These are phyloP conservation scores for Aspergillus hancockii DNA, from an alignment of 495 filamentous ascomycete species.

Conservation along the genomic window DNA sequence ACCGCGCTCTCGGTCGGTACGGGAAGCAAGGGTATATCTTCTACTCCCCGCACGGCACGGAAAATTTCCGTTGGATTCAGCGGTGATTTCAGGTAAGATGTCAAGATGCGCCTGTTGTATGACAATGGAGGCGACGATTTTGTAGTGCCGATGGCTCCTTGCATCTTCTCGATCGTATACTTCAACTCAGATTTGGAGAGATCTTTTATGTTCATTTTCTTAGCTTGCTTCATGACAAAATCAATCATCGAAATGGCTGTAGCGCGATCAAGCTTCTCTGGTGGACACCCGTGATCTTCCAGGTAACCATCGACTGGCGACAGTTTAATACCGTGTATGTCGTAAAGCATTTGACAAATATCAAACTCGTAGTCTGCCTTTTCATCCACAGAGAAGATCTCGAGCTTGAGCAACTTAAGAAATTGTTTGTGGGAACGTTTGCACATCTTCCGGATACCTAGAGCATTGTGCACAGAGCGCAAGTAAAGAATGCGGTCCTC, in stretches of 20 bases:
- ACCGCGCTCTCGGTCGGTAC: conserved; percentile 52
- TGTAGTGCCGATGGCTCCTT: conserved; percentile 63
- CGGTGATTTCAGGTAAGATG: conserved; percentile 72
- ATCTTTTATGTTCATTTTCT: conserved; percentile 86
- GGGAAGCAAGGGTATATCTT: conserved; percentile 56
- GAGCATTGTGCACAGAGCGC: conserved; percentile 74
- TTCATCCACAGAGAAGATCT: conserved; percentile 63
- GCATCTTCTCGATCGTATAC: conserved; percentile 85
- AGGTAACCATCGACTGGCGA: conserved; percentile 66
- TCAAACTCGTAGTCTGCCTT: conserved; percentile 75
- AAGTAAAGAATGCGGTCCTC: conserved; percentile 75
- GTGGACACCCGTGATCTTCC: conserved; percentile 71
- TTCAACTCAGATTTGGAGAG: conserved; percentile 87
- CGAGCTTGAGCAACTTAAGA: conserved; percentile 83
- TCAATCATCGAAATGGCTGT: conserved; percentile 79
- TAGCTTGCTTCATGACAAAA: conserved; percentile 75
- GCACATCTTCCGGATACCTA: conserved; percentile 87
- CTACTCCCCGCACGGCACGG: conserved; percentile 72
- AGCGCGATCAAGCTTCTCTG: conserved; percentile 72
- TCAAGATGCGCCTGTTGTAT: conserved; percentile 75
- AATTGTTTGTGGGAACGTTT: conserved; percentile 82
- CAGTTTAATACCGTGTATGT: conserved; percentile 81
- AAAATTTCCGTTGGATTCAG: conserved; percentile 83
- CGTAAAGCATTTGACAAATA: conserved; percentile 82
- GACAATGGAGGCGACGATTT: conserved; percentile 69